Evolutionary conservation across 306 rosid species (phyloP).

Genomic region (Rosa chinensis): DNA sequence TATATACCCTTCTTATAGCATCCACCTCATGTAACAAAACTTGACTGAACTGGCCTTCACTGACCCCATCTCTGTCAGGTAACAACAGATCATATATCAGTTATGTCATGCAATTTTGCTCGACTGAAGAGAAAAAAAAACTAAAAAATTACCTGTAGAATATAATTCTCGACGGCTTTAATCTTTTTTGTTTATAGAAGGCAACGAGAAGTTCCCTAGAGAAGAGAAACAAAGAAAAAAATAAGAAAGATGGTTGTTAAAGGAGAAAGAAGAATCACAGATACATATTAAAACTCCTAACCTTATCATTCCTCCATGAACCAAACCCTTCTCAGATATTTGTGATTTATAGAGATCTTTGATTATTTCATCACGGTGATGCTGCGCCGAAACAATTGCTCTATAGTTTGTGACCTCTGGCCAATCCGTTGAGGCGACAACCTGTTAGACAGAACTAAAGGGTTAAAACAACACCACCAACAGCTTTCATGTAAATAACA

Average conservation of each 20-base stretch:
- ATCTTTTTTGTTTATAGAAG: conserved; percentile 17
- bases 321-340: conserved; percentile 31
- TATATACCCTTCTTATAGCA: conserved; percentile 70
- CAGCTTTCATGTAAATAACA: background rate
- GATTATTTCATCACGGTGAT: conserved; percentile 65
- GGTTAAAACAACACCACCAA: background rate
- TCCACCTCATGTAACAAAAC: conserved; percentile 76
- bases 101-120: background rate
- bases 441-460: conserved; percentile 33
- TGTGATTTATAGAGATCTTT: conserved; percentile 56
- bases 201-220: conserved; percentile 58
- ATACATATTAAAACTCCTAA: conserved; percentile 5
- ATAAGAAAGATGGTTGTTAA: background rate
- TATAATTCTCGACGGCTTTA: conserved; percentile 62
- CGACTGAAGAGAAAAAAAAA: background rate
- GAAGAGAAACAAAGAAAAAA: background rate
- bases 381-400: conserved; percentile 66
- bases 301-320: conserved; percentile 72
- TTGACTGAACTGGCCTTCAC: conserved; percentile 79
- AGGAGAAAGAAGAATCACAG: background rate
- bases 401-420: conserved; percentile 61
- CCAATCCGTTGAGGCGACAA: conserved; percentile 96
- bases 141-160: conserved; percentile 60
- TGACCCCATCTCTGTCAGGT: conserved; percentile 71
- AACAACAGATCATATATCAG: background rate